These are phyloP conservation scores for Saxophila tyrrhenica DNA, from an alignment of 495 filamentous ascomycete species.

Conservation along the genomic window DNA sequence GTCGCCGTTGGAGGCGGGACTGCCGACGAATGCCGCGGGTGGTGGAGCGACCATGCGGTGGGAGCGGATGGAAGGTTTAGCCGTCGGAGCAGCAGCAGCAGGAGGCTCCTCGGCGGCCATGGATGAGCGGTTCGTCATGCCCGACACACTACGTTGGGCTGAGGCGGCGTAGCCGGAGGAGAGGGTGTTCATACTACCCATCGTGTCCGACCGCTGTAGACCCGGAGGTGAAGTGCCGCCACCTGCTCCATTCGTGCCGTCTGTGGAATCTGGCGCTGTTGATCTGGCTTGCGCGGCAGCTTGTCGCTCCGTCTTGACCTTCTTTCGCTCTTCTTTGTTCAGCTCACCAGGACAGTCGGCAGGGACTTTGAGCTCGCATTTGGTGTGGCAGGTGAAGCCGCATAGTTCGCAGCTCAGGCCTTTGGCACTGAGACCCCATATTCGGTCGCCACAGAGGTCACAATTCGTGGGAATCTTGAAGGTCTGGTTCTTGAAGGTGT, in stretches of 20 bases:
- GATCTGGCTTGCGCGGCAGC: conserved; percentile 54
- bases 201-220: conserved; percentile 69
- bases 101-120: conserved; percentile 19
- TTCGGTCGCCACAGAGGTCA: conserved; percentile 87
- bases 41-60: conserved; percentile 78
- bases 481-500: conserved; percentile 92
- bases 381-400: conserved; percentile 94
- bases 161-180: conserved; percentile 81
- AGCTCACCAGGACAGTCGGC: conserved; percentile 91
- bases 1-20: conserved; percentile 32
- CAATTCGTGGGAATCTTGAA: conserved; percentile 99
- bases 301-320: conserved; percentile 71
- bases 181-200: conserved; percentile 64
- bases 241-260: conserved; percentile 19
- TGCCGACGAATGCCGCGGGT: conserved; percentile 62
- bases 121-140: conserved; percentile 32
- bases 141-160: conserved; percentile 62
- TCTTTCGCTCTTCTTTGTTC: conserved; percentile 88
- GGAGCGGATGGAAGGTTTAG: conserved; percentile 34
- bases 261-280: conserved; percentile 23
- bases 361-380: conserved; percentile 97
- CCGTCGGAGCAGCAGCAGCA: neutral
- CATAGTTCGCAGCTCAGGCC: conserved; percentile 92
- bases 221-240: conserved; percentile 26
- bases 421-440: conserved; percentile 93